Evolutionary conservation across 805 yeast genomes (phyloP).

Genomic region (Wickerhamiella cacticola): DNA sequence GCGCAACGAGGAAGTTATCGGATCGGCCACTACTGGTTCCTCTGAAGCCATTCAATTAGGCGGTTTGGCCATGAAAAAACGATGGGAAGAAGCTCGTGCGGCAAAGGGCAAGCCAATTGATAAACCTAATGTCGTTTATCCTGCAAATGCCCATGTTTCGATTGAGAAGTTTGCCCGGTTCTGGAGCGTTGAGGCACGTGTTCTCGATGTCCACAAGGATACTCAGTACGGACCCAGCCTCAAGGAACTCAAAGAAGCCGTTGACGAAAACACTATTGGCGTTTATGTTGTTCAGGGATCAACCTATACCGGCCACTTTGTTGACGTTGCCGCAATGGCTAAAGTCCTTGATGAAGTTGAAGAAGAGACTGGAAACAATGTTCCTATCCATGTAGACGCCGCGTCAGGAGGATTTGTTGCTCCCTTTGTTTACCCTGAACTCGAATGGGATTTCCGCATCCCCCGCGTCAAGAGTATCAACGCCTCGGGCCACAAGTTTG

Average conservation of each 20-base stretch:
- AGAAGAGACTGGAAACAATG: slow-evolving; percentile 47
- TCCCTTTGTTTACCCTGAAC: slow-evolving; percentile 65
- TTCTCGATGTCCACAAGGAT: slow-evolving; percentile 51
- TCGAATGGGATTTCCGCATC: slow-evolving; percentile 72
- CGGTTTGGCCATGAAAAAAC: slow-evolving; percentile 82
- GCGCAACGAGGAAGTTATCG: slow-evolving; percentile 41
- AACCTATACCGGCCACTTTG: slow-evolving; percentile 88
- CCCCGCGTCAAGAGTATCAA: slow-evolving; percentile 74
- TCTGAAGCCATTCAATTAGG: slow-evolving; percentile 91
- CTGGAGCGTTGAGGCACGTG: slow-evolving; percentile 78
- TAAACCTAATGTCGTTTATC: slow-evolving; percentile 82
- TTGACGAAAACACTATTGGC: slow-evolving; percentile 91
- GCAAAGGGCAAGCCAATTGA: slow-evolving; percentile 46
- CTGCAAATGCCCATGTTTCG: slow-evolving; percentile 87
- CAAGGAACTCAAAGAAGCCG: slow-evolving; percentile 43
- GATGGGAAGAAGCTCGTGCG: slow-evolving; percentile 62
- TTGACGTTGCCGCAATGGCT: slow-evolving; percentile 51
- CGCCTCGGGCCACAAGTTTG: slow-evolving; percentile 88
- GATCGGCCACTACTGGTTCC: slow-evolving; percentile 89
- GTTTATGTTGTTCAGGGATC: slow-evolving; percentile 80
- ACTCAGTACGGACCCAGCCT: slow-evolving; percentile 56
- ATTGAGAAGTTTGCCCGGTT: slow-evolving; percentile 88
- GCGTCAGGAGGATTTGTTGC: slow-evolving; percentile 87
- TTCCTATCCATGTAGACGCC: slow-evolving; percentile 88
- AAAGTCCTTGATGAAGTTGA: slow-evolving; percentile 60